Conservation (phyloP, 257 asterid species). For the Catharanthus roseus region DNA sequence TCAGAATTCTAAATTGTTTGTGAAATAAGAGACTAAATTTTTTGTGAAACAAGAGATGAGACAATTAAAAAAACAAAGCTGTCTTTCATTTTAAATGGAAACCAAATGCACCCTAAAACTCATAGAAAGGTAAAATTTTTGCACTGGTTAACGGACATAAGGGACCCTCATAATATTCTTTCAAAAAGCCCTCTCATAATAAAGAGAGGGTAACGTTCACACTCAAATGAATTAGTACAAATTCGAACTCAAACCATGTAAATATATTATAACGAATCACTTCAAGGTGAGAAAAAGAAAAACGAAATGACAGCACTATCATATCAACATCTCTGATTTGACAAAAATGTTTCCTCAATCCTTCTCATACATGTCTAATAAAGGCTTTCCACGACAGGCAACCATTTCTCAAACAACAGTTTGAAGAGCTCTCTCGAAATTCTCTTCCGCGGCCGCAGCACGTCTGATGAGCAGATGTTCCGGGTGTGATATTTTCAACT, state of each 20-base stretch:
- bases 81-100: too few species aligned
- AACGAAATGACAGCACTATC: not conserved
- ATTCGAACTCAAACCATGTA: not conserved
- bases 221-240: not conserved
- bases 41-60: too few species aligned
- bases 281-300: not conserved
- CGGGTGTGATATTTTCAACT: conserved; percentile 9
- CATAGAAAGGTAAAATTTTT: too few species aligned
- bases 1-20: too few species aligned
- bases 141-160: too few species aligned
- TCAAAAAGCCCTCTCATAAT: too few species aligned
- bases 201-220: not conserved
- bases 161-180: too few species aligned
- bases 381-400: not conserved
- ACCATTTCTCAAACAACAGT: conserved; percentile 7
- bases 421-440: conserved; percentile 10
- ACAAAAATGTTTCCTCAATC: not conserved
- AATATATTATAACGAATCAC: not conserved
- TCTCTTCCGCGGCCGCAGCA: conserved; percentile 1
- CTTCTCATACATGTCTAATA: not conserved
- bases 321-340: not conserved
- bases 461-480: conserved; percentile 7
- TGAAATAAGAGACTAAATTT: too few species aligned
- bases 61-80: too few species aligned
- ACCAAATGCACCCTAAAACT: too few species aligned